Percentiles rank a stretch among this genome's conserved stretches.
Evolutionary conservation across 495 filamentous ascomycete genomes (phyloP).

Genomic region (Penicillium steckii): DNA sequence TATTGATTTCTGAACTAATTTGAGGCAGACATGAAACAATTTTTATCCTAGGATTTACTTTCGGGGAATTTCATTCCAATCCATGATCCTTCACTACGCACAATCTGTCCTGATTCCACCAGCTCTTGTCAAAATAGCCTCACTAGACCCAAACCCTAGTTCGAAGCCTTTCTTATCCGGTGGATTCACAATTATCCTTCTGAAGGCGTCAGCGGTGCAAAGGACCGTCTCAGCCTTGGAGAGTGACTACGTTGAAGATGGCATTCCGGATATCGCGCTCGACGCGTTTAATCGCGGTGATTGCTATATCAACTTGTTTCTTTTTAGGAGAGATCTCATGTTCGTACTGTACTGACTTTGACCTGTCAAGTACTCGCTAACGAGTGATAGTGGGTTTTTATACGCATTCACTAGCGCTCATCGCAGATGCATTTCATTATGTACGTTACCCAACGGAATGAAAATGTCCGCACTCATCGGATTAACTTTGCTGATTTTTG

Average conservation of each 20-base stretch:
- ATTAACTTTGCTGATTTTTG: background rate
- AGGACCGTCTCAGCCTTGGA: too few relatives aligned
- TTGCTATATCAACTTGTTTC: conserved; percentile 49
- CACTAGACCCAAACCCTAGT: background rate
- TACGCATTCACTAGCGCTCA: conserved; percentile 80
- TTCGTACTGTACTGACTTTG: conserved; percentile 17
- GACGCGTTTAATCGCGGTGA: conserved; percentile 43
- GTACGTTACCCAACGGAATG: conserved; percentile 48
- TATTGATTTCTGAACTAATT: conserved; percentile 12
- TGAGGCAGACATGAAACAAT: conserved; percentile 9
- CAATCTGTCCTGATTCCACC: too few relatives aligned
- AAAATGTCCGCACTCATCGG: too few relatives aligned
- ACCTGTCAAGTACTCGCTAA: conserved; percentile 7
- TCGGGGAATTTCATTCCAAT: background rate
- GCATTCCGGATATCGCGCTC: conserved; percentile 31
- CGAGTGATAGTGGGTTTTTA: conserved; percentile 62
- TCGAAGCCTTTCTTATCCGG: background rate
- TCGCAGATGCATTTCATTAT: conserved; percentile 95
- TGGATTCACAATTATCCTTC: background rate
- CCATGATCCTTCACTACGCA: background rate
- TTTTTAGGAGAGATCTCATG: conserved; percentile 52
- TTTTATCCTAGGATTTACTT: background rate
- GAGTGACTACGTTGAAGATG: conserved; percentile 15
- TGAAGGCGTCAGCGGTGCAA: too few relatives aligned
- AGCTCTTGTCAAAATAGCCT: background rate